Conservation (phyloP, 345 rosid species). For the Nephelium lappaceum region DNA sequence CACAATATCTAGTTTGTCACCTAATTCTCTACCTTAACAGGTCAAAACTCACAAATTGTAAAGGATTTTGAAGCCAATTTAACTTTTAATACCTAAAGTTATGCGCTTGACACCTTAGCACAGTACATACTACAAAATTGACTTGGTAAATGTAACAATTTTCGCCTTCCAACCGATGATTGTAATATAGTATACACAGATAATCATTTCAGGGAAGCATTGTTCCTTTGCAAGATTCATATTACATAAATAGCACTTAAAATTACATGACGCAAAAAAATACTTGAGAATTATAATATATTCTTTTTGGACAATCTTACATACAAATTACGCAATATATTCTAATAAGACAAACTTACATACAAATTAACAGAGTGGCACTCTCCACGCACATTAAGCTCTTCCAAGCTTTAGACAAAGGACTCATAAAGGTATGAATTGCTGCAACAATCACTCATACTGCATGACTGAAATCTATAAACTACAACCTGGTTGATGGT, state of each 20-base stretch:
- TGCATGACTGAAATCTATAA: not conserved
- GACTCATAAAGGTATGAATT: not conserved
- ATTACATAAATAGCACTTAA: slow-evolving; percentile 1
- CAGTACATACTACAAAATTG: not conserved
- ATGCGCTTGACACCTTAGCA: not conserved
- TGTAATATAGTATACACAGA: not conserved
- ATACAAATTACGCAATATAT: slow-evolving; percentile 20
- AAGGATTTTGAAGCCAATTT: not conserved
- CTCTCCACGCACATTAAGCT: not conserved
- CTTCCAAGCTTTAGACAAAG: not conserved
- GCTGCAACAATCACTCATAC: not conserved
- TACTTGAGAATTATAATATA: slow-evolving; percentile 1
- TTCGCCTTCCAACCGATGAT: not conserved
- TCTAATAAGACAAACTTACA: slow-evolving; percentile 16
- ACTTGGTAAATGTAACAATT: not conserved
- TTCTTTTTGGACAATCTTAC: slow-evolving; percentile 11
- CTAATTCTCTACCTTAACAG: too few relatives aligned
- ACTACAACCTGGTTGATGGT: slow-evolving; percentile 1
- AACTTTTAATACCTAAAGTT: not conserved
- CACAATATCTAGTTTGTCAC: not conserved
- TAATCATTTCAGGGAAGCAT: not conserved
- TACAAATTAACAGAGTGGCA: slow-evolving; percentile 6
- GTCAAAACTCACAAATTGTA: not conserved
- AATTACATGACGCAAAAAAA: not conserved
- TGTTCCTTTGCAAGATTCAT: not conserved